These are phyloP conservation scores for Fragaria ananassa DNA, from an alignment of 306 rosid species.

Conservation along the genomic window DNA sequence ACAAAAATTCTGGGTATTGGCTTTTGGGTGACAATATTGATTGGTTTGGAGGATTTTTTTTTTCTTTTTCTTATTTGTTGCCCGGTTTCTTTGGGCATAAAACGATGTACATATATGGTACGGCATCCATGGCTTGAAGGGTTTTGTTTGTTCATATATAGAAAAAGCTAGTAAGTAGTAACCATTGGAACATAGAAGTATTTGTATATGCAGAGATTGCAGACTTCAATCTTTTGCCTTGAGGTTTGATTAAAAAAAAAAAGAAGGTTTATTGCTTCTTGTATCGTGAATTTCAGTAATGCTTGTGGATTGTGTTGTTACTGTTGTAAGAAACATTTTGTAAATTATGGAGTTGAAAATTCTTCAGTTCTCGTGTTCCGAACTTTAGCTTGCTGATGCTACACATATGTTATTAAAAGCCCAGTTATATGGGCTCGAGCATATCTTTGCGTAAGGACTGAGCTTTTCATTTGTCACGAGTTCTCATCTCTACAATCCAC, in stretches of 20 bases:
- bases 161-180: neutral
- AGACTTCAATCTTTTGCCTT: neutral
- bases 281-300: neutral
- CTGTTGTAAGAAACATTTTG: neutral
- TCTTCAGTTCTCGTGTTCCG: neutral
- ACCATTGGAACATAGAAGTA: neutral
- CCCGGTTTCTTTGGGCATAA: neutral
- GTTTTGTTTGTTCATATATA: slow-evolving; percentile 15
- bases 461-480: neutral
- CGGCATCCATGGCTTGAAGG: slow-evolving; percentile 6
- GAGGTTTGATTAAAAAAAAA: neutral
- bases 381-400: neutral
- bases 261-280: neutral
- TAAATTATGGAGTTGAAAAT: neutral
- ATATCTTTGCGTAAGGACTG: neutral
- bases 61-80: neutral
- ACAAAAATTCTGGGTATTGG: neutral
- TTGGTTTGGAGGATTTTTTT: neutral
- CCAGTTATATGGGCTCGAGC: neutral
- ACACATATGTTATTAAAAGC: neutral
- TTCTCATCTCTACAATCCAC: too few species aligned
- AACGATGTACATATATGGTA: neutral
- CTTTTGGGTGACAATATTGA: neutral
- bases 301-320: neutral
- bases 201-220: neutral